Evolutionary conservation across 768 basidiomycete species (phyloP).

Genomic region (Mycena sanguinolenta): DNA sequence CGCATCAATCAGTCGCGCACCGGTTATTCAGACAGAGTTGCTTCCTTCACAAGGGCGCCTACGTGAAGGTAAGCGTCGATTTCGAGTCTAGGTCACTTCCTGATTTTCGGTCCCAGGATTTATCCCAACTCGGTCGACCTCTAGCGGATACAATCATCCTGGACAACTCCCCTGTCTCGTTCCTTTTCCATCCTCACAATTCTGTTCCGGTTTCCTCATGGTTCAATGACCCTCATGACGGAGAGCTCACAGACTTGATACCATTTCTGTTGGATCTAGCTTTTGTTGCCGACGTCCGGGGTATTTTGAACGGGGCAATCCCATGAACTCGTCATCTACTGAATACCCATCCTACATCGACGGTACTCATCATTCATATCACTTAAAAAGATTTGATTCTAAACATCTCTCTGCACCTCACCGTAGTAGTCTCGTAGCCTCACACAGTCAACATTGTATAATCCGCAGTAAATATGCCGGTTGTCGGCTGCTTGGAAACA

Average conservation of each 20-base stretch:
- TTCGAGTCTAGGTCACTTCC: background rate
- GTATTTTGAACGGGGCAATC: conserved; percentile 69
- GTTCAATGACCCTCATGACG: conserved; percentile 85
- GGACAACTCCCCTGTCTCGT: conserved; percentile 84
- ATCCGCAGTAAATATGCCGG: no score
- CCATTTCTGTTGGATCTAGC: conserved; percentile 77
- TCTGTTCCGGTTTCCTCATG: conserved; percentile 83
- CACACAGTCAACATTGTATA: no score
- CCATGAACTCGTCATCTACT: conserved; percentile 44
- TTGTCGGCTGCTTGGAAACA: no score
- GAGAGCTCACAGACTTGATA: conserved; percentile 77
- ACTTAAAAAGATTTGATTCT: no score
- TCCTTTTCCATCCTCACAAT: conserved; percentile 85
- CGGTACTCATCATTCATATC: no score
- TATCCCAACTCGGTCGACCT: conserved; percentile 80
- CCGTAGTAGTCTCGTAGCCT: no score
- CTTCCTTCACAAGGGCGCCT: conserved; percentile 90
- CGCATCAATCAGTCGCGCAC: conserved; percentile 80
- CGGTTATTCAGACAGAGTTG: conserved; percentile 88
- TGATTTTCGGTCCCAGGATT: conserved; percentile 60
- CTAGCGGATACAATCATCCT: conserved; percentile 80
- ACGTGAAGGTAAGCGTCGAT: conserved; percentile 73
- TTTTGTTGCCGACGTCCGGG: conserved; percentile 73
- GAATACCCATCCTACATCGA: no score
- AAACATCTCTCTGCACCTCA: no score